phyloP scores from a whole-genome alignment of 2,329 filamentous ascomycete genomes.

The Colletotrichum horii region DNA sequence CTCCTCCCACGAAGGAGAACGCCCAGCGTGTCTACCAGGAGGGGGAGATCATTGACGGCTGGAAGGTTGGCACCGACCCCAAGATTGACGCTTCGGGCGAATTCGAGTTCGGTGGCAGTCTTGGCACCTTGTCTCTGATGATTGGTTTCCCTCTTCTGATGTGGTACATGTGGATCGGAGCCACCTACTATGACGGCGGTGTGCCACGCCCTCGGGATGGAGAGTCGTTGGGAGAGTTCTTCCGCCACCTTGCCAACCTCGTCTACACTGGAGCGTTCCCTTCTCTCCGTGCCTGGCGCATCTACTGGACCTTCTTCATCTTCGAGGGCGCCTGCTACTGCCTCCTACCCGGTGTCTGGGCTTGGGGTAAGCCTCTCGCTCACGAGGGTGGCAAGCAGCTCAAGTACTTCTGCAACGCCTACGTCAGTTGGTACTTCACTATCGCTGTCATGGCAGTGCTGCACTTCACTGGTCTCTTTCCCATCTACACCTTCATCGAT shows the following conservation, averaged over 20 bases:
- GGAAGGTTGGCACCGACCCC: conserved; percentile 64
- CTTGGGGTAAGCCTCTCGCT: conserved; percentile 85
- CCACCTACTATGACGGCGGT: conserved; percentile 82
- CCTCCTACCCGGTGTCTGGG: conserved; percentile 83
- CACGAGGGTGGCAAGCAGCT: conserved; percentile 86
- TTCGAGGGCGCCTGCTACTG: conserved; percentile 86
- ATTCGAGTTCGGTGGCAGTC: conserved; percentile 82
- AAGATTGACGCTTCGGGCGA: conserved; percentile 68
- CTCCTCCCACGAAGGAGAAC: conserved; percentile 4
- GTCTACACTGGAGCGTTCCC: conserved; percentile 87
- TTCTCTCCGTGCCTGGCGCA: conserved; percentile 80
- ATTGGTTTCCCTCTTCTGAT: conserved; percentile 84
- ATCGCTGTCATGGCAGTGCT: conserved; percentile 73
- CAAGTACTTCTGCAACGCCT: conserved; percentile 92
- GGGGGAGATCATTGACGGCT: conserved; percentile 55
- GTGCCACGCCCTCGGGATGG: conserved; percentile 69
- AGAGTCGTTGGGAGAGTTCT: conserved; percentile 70
- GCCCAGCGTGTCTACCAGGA: conserved; percentile 18
- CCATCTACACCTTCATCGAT: conserved; percentile 89
- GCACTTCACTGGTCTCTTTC: conserved; percentile 85
- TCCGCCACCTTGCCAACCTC: conserved; percentile 67
- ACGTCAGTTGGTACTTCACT: conserved; percentile 86
- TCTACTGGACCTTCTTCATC: conserved; percentile 94
- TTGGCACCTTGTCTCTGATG: conserved; percentile 80
- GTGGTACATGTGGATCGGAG: conserved; percentile 96